Evolutionary conservation across 2,329 filamentous ascomycete genomes (phyloP).

Genomic region (Sclerotinia minor): DNA sequence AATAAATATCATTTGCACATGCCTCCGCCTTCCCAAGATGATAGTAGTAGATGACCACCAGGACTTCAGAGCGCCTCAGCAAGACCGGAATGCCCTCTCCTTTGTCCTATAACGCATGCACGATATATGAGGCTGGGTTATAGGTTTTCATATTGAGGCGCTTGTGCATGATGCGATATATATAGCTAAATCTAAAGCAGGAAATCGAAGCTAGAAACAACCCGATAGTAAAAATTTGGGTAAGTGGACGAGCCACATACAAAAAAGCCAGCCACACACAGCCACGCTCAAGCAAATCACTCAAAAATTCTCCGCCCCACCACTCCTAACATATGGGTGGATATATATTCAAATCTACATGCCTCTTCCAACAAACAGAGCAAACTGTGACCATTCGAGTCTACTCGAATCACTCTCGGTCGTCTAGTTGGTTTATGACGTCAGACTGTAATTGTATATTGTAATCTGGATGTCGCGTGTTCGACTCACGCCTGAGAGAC

Average conservation of each 20-base stretch:
- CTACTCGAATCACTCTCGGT: constrained; percentile 22
- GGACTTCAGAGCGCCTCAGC: no score
- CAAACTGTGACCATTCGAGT: constrained; percentile 21
- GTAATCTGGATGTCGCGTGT: constrained; percentile 23
- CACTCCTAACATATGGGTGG: rapidly evolving
- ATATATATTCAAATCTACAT: rapidly evolving
- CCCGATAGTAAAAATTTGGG: no score
- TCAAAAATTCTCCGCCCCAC: not conserved
- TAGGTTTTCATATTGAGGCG: no score
- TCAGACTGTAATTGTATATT: constrained; percentile 23
- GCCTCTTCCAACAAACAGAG: not conserved
- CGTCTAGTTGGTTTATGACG: constrained; percentile 28
- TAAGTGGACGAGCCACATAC: not conserved
- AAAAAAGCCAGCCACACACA: not conserved
- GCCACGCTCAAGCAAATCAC: not conserved
- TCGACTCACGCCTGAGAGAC: constrained; percentile 26
- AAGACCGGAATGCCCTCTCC: no score
- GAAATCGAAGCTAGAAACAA: no score
- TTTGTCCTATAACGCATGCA: no score
- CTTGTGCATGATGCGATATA: no score
- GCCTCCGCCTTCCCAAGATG: no score
- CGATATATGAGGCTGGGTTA: no score
- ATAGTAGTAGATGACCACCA: no score
- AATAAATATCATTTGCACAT: no score
- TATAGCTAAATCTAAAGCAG: no score